Base-by-base conservation (phyloP, 352 stramenopile genomes). In the Thraustotheca clavata region DNA sequence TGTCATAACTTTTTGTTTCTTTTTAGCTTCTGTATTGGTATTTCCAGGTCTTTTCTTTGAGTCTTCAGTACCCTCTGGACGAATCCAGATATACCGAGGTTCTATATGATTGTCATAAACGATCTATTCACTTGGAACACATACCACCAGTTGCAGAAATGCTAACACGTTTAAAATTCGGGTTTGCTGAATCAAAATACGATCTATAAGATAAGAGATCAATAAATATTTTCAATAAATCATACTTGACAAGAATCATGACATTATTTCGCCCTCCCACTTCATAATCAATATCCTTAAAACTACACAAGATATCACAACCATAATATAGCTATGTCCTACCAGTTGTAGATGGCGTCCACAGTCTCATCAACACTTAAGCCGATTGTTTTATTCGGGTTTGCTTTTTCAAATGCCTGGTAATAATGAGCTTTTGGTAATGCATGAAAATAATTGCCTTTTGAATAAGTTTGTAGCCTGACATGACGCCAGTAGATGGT, bases 391-490 rank as follows among this genome's bases (percentile, higher is more conserved):
- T 54, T 33, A 32, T 35, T 18, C 29, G 59, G 52, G 24, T 86
- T 81, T 33, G 79, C 76, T 66, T 93, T 93, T 48, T 93, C 83
- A 61, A 93, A 93, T 7, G 76, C 80, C 76, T 87, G 62, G 4
- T 4, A 27, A 5, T 18, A 32, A 29, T 20, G 46, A 38, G 35
- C 54, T 57, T 32, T 49, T 12, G 20, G 4, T 36, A 35, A 31
- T 3, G 26, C 32, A 24, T 46, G 41, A 49, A 31, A 43, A 6
- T n/a, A 87, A n/a, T n/a, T n/a, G n/a, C 79, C 68, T 79, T 80
- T 49, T 91, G 83, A 49, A 93, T 76, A 47, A 93, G 73, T 54
- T 91, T 91, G 68, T 75, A 85, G 31, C 82, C 84, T 67, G 80
- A 88, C 84, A 93, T 88, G 11, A 83, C 87, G 54, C 82, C 88